A percentile compares a stretch with the other conserved stretches of the same genome.
Conservation (phyloP, 805 yeast species). For the Kodamaea nitidulidarum region DNA sequence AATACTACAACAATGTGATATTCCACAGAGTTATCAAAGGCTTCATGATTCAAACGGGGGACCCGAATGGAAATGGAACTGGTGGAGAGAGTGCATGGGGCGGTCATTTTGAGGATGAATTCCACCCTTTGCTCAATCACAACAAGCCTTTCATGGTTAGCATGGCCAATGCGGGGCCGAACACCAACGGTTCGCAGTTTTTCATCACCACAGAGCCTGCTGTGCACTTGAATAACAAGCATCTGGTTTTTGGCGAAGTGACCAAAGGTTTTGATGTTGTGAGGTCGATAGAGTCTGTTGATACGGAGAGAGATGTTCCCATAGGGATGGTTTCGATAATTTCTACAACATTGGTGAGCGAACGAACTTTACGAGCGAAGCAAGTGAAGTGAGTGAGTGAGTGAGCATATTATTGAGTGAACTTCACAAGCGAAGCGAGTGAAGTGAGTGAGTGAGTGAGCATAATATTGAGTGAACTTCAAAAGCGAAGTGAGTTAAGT, state of each 20-base stretch:
- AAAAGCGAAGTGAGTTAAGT: too few relatives aligned
- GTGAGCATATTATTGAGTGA: too few relatives aligned
- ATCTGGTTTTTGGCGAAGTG: conserved; percentile 26
- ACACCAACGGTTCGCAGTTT: conserved; percentile 26
- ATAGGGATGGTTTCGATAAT: conserved; percentile 19
- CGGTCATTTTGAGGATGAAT: conserved; percentile 25
- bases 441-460: too few relatives aligned
- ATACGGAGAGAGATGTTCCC: conserved; percentile 19
- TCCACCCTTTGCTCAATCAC: conserved; percentile 22
- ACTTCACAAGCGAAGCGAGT: too few relatives aligned
- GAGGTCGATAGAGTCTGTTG: conserved; percentile 14
- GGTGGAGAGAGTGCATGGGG: conserved; percentile 29
- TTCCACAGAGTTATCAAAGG: conserved; percentile 23
- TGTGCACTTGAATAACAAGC: conserved; percentile 20
- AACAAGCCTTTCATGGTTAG: conserved; percentile 30
- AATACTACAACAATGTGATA: conserved; percentile 37
- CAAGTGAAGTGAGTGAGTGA: too few relatives aligned
- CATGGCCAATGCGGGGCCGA: conserved; percentile 26
- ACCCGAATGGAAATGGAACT: conserved; percentile 22
- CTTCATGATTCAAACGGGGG: conserved; percentile 27
- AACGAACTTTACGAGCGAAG: not conserved
- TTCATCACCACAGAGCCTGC: conserved; percentile 21
- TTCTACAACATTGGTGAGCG: conserved; percentile 12
- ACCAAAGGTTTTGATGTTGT: conserved; percentile 20
- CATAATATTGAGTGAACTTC: too few relatives aligned